Percentiles rank a stretch among this genome's conserved stretches.
phyloP scores from a whole-genome alignment of 78 protist genomes.

The Dictyostelium firmibasis region DNA sequence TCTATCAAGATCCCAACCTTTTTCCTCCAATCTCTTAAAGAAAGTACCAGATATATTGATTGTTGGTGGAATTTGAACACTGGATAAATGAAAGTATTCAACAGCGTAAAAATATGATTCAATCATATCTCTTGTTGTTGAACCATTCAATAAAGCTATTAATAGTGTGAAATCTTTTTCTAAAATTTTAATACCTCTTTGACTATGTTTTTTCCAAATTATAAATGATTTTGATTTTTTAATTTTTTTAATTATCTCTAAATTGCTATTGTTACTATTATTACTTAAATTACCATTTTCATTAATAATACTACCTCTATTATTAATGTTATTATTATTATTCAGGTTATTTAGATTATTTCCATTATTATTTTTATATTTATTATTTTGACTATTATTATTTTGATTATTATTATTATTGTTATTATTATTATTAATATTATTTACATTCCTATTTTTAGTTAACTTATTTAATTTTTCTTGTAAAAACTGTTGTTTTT shows the following conservation, averaged over 20 bases:
- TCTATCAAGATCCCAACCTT: slow-evolving; percentile 11
- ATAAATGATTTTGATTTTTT: slow-evolving; percentile 24
- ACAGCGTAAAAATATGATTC: slow-evolving; percentile 7
- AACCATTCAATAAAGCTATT: not conserved
- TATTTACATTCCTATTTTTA: not conserved
- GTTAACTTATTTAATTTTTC: not conserved
- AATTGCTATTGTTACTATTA: not conserved
- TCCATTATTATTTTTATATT: not conserved
- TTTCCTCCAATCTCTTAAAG: not conserved
- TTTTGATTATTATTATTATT: not conserved
- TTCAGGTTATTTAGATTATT: no score
- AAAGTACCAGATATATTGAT: not conserved
- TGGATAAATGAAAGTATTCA: not conserved
- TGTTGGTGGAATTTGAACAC: not conserved
- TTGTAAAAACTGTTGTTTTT: not conserved
- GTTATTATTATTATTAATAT: not conserved
- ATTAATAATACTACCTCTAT: not conserved
- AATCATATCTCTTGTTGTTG: slow-evolving; percentile 9
- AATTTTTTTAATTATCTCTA: not conserved
- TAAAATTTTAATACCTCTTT: not conserved
- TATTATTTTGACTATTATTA: not conserved
- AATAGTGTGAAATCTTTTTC: not conserved
- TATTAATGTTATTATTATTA: not conserved
- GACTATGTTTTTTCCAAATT: slow-evolving; percentile 1
- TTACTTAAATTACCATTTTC: not conserved